These are phyloP conservation scores for Solanum pinnatisectum DNA, from an alignment of 257 asterid species.

Conservation along the genomic window DNA sequence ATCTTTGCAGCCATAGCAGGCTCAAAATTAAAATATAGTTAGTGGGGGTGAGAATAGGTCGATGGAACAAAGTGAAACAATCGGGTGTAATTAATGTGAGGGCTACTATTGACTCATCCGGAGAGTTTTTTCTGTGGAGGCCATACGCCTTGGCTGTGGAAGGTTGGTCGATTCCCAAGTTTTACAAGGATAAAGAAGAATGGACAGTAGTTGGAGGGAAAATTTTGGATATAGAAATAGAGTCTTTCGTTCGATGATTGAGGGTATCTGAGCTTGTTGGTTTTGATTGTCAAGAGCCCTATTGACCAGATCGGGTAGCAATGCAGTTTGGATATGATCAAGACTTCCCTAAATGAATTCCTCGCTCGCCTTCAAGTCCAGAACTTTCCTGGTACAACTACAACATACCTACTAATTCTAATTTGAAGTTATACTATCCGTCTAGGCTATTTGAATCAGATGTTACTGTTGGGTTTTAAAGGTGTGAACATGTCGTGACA, in stretches of 20 bases:
- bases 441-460: conserved; percentile 13
- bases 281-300: conserved; percentile 19
- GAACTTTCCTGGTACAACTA: background rate
- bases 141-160: conserved; percentile 16
- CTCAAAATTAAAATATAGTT: background rate
- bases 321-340: conserved; percentile 28
- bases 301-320: conserved; percentile 21
- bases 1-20: background rate
- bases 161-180: conserved; percentile 10
- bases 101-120: conserved; percentile 4
- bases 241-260: conserved; percentile 14
- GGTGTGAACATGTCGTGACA: too few species aligned
- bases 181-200: conserved; percentile 10
- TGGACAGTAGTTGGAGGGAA: background rate
- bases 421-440: background rate
- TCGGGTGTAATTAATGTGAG: conserved; percentile 9
- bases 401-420: background rate
- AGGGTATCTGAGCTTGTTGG: conserved; percentile 18
- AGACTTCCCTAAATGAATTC: conserved; percentile 11
- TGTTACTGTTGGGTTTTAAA: background rate
- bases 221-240: background rate
- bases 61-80: conserved; percentile 10
- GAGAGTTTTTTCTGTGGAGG: conserved; percentile 11
- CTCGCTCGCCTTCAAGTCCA: background rate
- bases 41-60: conserved; percentile 6